Evolutionary conservation across 163 green algal species (phyloP), one percentile per base, ranked within the genome.

Genomic region (Picocystis sp.): DNA sequence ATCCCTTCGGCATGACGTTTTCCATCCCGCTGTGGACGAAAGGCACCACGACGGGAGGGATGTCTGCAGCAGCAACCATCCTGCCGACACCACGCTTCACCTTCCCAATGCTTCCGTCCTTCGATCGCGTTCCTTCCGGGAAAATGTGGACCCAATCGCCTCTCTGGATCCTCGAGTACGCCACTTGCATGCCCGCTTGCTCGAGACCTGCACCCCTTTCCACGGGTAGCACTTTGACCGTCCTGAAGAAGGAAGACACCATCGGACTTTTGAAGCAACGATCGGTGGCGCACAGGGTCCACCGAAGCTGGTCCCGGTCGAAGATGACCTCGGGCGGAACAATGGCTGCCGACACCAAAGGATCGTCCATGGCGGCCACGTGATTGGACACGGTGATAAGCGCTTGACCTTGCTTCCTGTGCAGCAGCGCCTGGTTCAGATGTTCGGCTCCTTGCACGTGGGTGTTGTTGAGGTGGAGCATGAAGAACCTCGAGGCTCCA

Each of bases 101-200:
- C 12, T 66, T 64, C 19, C 66, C 62, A 66, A 84, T 70, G 25
- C 50, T 45, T 3, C 56, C 64, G 43, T 67, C 61, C 9, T 63
- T 56, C 50, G n/a, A n/a, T 56, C 71, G 75, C 15, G 78, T 85
- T 47, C 78, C 83, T 60, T 93, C 82, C 0, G 83, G 82, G 44
- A 93, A 93, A 12, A 93, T 81, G 72, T 93, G 81, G 51, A 93
- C 80, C 84, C 84, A 94, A 41, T 89, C 79, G 9, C 84, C 84
- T 0, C 46, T 47, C 1, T 35, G 47, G 57, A n/a, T n/a, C n/a
- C n/a, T n/a, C n/a, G n/a, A n/a, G n/a, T n/a, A n/a, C n/a, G n/a
- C n/a, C n/a, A n/a, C n/a, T n/a, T n/a, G n/a, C 66, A 93, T 81
- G 47, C 77, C 82, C 6, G 67, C 63, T 66, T 94, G 84, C 45